A percentile compares a stretch with the other conserved stretches of the same genome.
Conservation (phyloP, 805 yeast genomes). For the Barnettozyma sucrosica region DNA sequence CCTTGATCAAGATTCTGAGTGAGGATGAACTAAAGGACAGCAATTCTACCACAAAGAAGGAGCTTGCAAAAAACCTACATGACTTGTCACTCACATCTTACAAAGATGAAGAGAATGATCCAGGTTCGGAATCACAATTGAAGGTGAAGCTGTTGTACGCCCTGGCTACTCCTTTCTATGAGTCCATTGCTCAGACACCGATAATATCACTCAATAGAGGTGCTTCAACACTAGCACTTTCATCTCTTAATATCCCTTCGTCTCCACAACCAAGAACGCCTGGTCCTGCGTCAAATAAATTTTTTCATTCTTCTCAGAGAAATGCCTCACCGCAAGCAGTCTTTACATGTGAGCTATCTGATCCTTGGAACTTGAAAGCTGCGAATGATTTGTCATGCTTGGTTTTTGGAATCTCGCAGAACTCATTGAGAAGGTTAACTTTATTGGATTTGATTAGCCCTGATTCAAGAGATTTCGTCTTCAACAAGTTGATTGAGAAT, state of each 20-base stretch:
- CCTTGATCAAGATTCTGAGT: constrained; percentile 44
- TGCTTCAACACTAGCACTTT: constrained; percentile 28
- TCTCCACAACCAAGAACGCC: constrained; percentile 8
- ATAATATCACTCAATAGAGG: constrained; percentile 22
- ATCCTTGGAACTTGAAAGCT: constrained; percentile 78
- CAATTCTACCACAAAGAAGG: constrained; percentile 28
- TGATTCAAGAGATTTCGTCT: constrained; percentile 65
- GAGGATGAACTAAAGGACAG: constrained; percentile 25
- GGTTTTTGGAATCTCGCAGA: constrained; percentile 74
- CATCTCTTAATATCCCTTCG: constrained; percentile 14
- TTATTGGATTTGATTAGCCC: constrained; percentile 74
- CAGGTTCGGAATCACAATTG: constrained; percentile 19
- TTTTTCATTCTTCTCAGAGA: constrained; percentile 67
- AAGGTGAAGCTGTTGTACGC: constrained; percentile 50
- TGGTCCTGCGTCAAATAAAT: constrained; percentile 27
- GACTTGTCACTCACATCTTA: constrained; percentile 45
- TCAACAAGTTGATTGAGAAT: constrained; percentile 43
- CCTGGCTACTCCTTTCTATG: constrained; percentile 57
- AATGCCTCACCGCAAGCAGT: constrained; percentile 76
- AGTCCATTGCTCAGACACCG: constrained; percentile 24
- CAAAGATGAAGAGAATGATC: constrained; percentile 8
- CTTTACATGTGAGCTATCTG: constrained; percentile 65
- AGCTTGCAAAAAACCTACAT: constrained; percentile 47
- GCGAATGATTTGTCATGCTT: constrained; percentile 88
- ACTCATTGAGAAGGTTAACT: constrained; percentile 53